phyloP scores from a whole-genome alignment of 192 early-diverging fungal species.

The Podila epicladia region DNA sequence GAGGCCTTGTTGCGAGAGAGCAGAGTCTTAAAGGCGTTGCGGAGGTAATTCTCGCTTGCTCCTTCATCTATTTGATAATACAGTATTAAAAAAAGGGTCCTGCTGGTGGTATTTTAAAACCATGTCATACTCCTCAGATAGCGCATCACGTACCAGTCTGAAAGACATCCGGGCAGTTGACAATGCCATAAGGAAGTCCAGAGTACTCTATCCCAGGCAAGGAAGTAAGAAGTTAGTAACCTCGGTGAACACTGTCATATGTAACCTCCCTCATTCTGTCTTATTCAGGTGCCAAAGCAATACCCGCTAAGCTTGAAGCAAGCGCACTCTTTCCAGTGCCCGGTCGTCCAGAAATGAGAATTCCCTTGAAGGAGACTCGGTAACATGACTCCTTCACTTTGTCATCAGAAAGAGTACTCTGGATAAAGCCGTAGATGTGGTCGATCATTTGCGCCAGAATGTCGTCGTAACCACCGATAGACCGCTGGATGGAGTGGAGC shows the following conservation, averaged over 20 bases:
- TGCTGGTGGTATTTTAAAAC: not conserved
- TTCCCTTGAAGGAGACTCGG: conserved; percentile 48
- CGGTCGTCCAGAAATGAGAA: conserved; percentile 58
- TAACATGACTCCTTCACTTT: conserved; percentile 8
- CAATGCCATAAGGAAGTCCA: conserved; percentile 51
- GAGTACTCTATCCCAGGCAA: conserved; percentile 25
- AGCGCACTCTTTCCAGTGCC: conserved; percentile 64
- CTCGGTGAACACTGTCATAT: not conserved
- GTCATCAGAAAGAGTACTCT: conserved; percentile 1
- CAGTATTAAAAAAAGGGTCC: not conserved
- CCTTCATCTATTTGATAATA: conserved; percentile 57
- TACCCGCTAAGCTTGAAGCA: conserved; percentile 49
- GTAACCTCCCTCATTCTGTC: conserved; percentile 9
- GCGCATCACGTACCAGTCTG: conserved; percentile 44
- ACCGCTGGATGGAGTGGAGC: conserved; percentile 6
- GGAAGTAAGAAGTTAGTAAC: not conserved
- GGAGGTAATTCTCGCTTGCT: conserved; percentile 60
- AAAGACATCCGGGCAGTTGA: conserved; percentile 64
- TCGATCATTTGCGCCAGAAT: conserved; percentile 34
- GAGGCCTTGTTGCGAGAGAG: conserved; percentile 36
- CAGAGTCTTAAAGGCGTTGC: conserved; percentile 44
- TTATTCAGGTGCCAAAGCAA: not conserved
- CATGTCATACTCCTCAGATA: not conserved
- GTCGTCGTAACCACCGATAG: conserved; percentile 51
- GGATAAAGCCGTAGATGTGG: conserved; percentile 28